Percentiles rank a stretch among this genome's conserved stretches.
These are phyloP conservation scores for Sechiopsis laciniata DNA, from an alignment of 306 rosid species.

Conservation along the genomic window DNA sequence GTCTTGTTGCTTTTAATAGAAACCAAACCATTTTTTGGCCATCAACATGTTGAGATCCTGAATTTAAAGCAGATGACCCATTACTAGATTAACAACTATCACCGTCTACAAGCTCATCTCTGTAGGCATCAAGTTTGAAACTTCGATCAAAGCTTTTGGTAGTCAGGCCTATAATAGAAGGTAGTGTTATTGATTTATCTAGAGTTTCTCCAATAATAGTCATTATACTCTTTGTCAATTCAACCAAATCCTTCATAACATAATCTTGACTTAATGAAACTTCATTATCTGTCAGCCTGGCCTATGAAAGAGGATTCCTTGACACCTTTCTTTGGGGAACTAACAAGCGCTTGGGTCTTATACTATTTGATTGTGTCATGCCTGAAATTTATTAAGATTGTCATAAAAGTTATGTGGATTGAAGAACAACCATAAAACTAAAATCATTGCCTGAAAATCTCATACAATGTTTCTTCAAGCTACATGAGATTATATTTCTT, in stretches of 20 bases:
- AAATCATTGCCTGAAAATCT: background rate
- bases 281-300: conserved; percentile 20
- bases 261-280: conserved; percentile 28
- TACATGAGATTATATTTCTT: background rate
- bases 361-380: conserved; percentile 38
- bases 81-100: conserved; percentile 29
- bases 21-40: conserved; percentile 49
- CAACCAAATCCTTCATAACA: conserved; percentile 33
- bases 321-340: conserved; percentile 37
- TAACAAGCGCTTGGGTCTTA: conserved; percentile 55
- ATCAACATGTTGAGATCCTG: conserved; percentile 40
- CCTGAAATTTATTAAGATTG: conserved; percentile 33
- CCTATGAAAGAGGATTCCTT: conserved; percentile 26
- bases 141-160: conserved; percentile 44
- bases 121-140: conserved; percentile 27
- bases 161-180: conserved; percentile 36
- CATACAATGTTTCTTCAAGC: background rate
- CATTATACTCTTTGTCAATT: conserved; percentile 25
- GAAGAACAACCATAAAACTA: background rate
- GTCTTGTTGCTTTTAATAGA: conserved; percentile 32
- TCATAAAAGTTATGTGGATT: background rate
- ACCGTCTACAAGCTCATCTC: conserved; percentile 28
- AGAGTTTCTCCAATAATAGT: conserved; percentile 32
- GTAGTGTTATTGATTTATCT: conserved; percentile 42
- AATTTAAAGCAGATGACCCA: conserved; percentile 25